These are phyloP conservation scores for Diaporthe sp. DNA, from an alignment of 2,329 filamentous ascomycete species.

Conservation along the genomic window DNA sequence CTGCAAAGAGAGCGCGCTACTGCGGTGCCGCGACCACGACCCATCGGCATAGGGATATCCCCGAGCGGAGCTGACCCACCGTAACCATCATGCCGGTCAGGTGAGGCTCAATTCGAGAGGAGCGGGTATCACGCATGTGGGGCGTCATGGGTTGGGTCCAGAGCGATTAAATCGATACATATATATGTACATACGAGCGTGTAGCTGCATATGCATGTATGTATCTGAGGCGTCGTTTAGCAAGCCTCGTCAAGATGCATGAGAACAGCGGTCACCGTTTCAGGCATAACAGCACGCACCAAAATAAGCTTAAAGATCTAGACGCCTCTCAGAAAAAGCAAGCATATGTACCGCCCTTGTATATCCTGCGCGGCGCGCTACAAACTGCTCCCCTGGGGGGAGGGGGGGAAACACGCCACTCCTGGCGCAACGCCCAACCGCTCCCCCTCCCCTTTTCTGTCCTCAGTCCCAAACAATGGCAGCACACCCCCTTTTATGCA, in stretches of 20 bases:
- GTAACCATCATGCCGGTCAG: constrained; percentile 21
- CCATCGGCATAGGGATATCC: constrained; percentile 13
- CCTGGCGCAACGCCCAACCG: background rate
- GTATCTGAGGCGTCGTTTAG: background rate
- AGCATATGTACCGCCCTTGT: background rate
- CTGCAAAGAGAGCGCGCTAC: background rate
- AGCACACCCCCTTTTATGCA: constrained; percentile 4
- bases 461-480: background rate
- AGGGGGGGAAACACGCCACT: background rate
- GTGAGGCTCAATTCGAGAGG: constrained; percentile 24
- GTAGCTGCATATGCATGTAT: background rate
- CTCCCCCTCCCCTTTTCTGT: background rate
- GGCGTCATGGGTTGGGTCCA: background rate
- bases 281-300: background rate
- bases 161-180: background rate
- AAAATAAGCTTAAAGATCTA: constrained; percentile 28
- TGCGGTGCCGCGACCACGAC: background rate
- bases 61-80: constrained; percentile 4
- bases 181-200: background rate
- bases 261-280: background rate
- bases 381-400: background rate
- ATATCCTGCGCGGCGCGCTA: background rate
- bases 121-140: constrained; percentile 9
- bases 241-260: no score
- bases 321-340: background rate